Conservation (phyloP, 1,284 basidiomycete species). For the Hypsizygus ulmarius region DNA sequence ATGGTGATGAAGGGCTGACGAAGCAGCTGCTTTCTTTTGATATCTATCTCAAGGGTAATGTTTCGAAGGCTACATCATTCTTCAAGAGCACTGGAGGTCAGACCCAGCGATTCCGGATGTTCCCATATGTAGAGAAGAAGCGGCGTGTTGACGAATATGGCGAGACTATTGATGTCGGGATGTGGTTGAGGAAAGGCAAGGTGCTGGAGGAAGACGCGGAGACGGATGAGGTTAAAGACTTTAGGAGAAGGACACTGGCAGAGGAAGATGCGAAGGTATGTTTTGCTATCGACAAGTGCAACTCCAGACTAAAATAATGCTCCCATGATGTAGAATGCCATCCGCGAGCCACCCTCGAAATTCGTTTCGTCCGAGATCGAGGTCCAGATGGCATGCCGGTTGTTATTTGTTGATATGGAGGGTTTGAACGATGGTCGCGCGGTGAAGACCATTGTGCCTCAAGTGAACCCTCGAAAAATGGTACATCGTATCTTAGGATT, state of each 20-base stretch:
- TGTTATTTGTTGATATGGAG: slow-evolving; percentile 93
- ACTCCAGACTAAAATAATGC: neutral
- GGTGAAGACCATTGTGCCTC: slow-evolving; percentile 94
- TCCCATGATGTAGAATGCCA: slow-evolving; percentile 50
- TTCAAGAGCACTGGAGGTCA: slow-evolving; percentile 74
- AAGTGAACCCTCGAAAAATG: slow-evolving; percentile 94
- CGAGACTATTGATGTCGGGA: slow-evolving; percentile 90
- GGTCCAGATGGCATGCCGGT: slow-evolving; percentile 78
- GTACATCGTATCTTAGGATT: slow-evolving; percentile 38
- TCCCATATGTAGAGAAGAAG: slow-evolving; percentile 94
- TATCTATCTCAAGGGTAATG: slow-evolving; percentile 94
- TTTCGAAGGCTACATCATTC: slow-evolving; percentile 78
- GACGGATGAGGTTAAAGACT: slow-evolving; percentile 76
- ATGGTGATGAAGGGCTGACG: slow-evolving; percentile 69
- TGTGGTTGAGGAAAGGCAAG: slow-evolving; percentile 89
- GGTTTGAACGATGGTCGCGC: slow-evolving; percentile 96
- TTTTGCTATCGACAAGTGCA: slow-evolving; percentile 3
- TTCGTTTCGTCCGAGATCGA: slow-evolving; percentile 76
- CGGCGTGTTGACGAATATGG: slow-evolving; percentile 93
- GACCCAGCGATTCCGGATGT: slow-evolving; percentile 89
- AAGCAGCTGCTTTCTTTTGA: slow-evolving; percentile 86
- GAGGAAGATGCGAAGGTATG: slow-evolving; percentile 81
- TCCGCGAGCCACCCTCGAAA: slow-evolving; percentile 88
- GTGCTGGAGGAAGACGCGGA: slow-evolving; percentile 87
- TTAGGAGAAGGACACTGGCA: slow-evolving; percentile 62